These are phyloP conservation scores for Mycena indigotica DNA, from an alignment of 768 basidiomycete species.

Conservation along the genomic window DNA sequence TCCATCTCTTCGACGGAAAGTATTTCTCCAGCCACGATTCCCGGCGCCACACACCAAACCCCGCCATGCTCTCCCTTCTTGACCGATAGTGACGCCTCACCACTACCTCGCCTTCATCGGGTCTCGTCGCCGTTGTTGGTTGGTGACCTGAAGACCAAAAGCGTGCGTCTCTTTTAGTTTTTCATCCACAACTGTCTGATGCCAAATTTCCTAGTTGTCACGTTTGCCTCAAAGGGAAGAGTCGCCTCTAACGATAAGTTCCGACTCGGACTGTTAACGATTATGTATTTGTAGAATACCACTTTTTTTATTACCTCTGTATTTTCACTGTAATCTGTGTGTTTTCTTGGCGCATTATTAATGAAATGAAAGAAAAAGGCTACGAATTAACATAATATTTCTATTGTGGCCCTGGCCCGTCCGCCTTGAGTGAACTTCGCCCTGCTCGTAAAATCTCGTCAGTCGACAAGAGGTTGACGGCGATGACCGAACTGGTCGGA, in stretches of 20 bases:
- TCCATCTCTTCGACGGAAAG: slow-evolving; percentile 7
- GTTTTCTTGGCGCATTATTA: slow-evolving; percentile 1
- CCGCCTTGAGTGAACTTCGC: slow-evolving; percentile 83
- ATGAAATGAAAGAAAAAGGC: too few relatives aligned
- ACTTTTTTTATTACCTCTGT: slow-evolving; percentile 6
- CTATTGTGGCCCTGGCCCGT: slow-evolving; percentile 53
- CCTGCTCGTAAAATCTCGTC: slow-evolving; percentile 94
- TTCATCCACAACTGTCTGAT: not conserved
- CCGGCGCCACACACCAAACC: slow-evolving; percentile 9
- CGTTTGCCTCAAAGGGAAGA: slow-evolving; percentile 37
- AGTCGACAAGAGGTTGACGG: slow-evolving; percentile 90
- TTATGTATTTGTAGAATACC: slow-evolving; percentile 5
- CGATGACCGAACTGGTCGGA: slow-evolving; percentile 84
- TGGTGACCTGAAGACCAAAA: slow-evolving; percentile 4
- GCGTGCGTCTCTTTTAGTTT: slow-evolving; percentile 1
- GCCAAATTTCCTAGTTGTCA: not conserved
- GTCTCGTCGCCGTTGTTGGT: slow-evolving; percentile 17
- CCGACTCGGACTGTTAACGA: slow-evolving; percentile 15
- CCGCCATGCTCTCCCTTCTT: slow-evolving; percentile 14
- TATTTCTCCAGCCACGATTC: slow-evolving; percentile 10
- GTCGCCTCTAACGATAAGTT: slow-evolving; percentile 38
- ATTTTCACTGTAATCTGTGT: slow-evolving; percentile 20
- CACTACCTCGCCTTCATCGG: slow-evolving; percentile 7
- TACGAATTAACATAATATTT: slow-evolving; percentile 5
- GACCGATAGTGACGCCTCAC: slow-evolving; percentile 16